These are phyloP conservation scores for Penicillium aurantiogriseum DNA, from an alignment of 2,329 filamentous ascomycete genomes.

Conservation along the genomic window DNA sequence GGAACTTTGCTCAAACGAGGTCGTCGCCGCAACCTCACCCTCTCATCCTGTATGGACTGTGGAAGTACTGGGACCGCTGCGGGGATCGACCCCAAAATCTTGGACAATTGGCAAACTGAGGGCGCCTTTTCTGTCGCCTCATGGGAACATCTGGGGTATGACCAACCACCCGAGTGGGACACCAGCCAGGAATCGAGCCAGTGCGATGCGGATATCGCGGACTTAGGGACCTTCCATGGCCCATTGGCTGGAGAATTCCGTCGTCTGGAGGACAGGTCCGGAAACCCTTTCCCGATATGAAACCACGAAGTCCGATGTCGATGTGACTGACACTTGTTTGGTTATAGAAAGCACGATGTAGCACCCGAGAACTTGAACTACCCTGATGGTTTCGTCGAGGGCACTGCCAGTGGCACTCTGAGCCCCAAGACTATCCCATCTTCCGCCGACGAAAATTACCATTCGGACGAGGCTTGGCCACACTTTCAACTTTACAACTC, in stretches of 20 bases:
- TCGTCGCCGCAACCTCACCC: constrained; percentile 16
- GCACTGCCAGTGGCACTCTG: constrained; percentile 36
- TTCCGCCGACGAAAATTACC: constrained; percentile 40
- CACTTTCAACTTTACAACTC: constrained; percentile 39
- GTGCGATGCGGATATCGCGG: constrained; percentile 36
- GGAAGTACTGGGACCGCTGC: constrained; percentile 37
- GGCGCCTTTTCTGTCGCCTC: constrained; percentile 34
- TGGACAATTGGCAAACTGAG: constrained; percentile 42
- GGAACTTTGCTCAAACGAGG: constrained; percentile 23
- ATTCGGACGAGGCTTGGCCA: constrained; percentile 39
- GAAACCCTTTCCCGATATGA: not conserved
- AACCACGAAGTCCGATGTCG: not conserved
- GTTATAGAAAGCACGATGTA: constrained; percentile 33
- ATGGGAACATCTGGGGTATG: constrained; percentile 39
- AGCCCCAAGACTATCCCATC: constrained; percentile 39
- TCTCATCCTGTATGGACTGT: constrained; percentile 38
- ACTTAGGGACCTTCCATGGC: constrained; percentile 33
- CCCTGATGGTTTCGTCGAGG: constrained; percentile 30
- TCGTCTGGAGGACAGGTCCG: constrained; percentile 32
- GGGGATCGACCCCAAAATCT: constrained; percentile 45
- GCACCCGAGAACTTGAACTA: constrained; percentile 35
- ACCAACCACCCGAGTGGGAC: constrained; percentile 40
- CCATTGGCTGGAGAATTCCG: constrained; percentile 29
- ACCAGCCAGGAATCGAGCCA: constrained; percentile 42
- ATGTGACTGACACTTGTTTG: constrained; percentile 13